These are phyloP conservation scores for Fusarium annulatum DNA, from an alignment of 2,329 filamentous ascomycete genomes.

Conservation along the genomic window DNA sequence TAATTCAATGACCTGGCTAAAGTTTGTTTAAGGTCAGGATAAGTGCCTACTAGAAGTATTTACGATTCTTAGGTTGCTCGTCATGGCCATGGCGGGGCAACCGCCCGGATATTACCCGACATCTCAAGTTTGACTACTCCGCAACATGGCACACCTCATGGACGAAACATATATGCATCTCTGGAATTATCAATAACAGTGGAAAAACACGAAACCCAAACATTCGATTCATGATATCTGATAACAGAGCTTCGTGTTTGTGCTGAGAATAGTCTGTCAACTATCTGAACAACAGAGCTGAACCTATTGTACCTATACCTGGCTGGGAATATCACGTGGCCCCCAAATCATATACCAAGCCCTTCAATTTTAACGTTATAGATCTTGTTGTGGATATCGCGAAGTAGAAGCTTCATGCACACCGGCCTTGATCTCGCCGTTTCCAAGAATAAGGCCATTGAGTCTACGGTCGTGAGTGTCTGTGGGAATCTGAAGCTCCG, in stretches of 20 bases:
- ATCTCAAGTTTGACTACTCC: background rate
- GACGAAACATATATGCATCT: background rate
- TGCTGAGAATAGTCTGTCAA: background rate
- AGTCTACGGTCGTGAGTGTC: conserved; percentile 81
- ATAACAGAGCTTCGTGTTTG: background rate
- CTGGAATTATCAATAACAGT: background rate
- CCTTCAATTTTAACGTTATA: conserved; percentile 1
- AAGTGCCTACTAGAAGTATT: conserved; percentile 7
- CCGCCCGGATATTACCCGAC: conserved; percentile 24
- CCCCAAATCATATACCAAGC: background rate
- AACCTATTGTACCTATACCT: background rate
- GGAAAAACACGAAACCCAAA: background rate
- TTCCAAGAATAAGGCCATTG: conserved; percentile 79
- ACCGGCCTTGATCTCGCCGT: conserved; percentile 66
- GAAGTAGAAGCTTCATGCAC: conserved; percentile 55
- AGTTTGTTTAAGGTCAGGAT: conserved; percentile 41
- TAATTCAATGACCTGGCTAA: conserved; percentile 35
- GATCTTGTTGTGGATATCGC: conserved; percentile 27
- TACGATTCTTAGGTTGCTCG: background rate
- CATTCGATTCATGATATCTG: background rate
- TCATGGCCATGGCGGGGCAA: conserved; percentile 48
- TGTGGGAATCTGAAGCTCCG: conserved; percentile 75
- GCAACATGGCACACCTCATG: background rate
- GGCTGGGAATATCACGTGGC: background rate
- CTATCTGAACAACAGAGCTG: background rate